phyloP scores from a whole-genome alignment of 768 basidiomycete genomes.

The Naganishia randhawae region DNA sequence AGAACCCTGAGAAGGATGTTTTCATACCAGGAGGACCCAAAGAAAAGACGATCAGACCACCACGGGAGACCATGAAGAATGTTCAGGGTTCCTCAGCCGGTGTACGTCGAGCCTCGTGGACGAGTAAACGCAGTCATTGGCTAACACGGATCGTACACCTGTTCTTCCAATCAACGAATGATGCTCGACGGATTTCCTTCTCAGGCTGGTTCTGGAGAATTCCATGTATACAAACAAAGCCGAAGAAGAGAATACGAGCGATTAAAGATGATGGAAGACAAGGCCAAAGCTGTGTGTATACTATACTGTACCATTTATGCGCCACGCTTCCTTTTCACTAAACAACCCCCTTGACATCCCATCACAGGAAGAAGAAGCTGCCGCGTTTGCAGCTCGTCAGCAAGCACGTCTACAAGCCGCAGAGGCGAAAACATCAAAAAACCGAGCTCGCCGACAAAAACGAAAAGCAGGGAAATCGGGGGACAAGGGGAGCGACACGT shows the following conservation, averaged over 20 bases:
- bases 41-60: conserved; percentile 72
- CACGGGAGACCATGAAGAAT: conserved; percentile 90
- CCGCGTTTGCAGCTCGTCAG: conserved; percentile 72
- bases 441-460: conserved; percentile 87
- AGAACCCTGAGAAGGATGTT: conserved; percentile 79
- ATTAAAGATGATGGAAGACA: conserved; percentile 82
- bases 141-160: background rate
- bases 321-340: too few species aligned
- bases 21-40: conserved; percentile 74
- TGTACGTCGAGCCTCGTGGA: conserved; percentile 44
- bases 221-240: conserved; percentile 96
- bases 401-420: conserved; percentile 66
- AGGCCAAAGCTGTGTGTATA: conserved; percentile 65
- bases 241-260: conserved; percentile 92
- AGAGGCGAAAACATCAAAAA: conserved; percentile 89
- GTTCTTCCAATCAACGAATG: background rate
- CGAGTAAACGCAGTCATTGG: background rate
- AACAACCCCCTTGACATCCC: background rate
- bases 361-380: conserved; percentile 64
- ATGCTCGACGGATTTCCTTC: too few species aligned
- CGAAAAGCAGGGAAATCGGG: conserved; percentile 67
- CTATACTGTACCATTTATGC: too few species aligned
- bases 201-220: conserved; percentile 81
- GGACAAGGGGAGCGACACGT: background rate
- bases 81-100: conserved; percentile 97